These are phyloP conservation scores for Nigrospora sphaerica DNA, from an alignment of 2,329 filamentous ascomycete genomes.

Conservation along the genomic window DNA sequence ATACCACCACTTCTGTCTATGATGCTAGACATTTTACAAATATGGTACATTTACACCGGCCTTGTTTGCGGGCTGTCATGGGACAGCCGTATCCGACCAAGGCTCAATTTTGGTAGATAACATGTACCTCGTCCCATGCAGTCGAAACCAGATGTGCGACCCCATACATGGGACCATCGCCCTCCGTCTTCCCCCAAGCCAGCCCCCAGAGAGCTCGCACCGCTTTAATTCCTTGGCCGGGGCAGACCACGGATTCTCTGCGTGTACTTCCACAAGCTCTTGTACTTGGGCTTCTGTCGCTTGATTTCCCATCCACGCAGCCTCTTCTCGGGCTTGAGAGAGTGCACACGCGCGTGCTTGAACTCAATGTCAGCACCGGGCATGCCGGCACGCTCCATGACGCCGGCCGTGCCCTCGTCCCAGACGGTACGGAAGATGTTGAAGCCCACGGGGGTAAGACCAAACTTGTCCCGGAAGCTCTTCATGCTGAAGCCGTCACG, in stretches of 20 bases:
- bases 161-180: neutral
- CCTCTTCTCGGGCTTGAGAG: conserved; percentile 55
- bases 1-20: conserved; percentile 3
- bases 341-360: conserved; percentile 69
- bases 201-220: neutral
- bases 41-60: conserved; percentile 4
- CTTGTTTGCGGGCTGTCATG: neutral
- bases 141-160: neutral
- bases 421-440: conserved; percentile 83
- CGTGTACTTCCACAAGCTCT: conserved; percentile 57
- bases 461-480: conserved; percentile 63
- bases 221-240: neutral
- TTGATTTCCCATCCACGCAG: conserved; percentile 60
- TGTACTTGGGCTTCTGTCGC: conserved; percentile 58
- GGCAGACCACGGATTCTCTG: conserved; percentile 39
- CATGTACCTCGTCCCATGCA: too few species aligned
- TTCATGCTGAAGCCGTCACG: conserved; percentile 70
- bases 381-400: conserved; percentile 76
- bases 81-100: neutral
- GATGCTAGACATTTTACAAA: conserved; percentile 5
- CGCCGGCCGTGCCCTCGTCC: conserved; percentile 80
- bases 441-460: conserved; percentile 68
- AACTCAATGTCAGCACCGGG: conserved; percentile 78
- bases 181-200: neutral
- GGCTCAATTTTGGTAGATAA: too few species aligned